phyloP scores from a whole-genome alignment of 495 filamentous ascomycete species.

The Lichina pygmaea region DNA sequence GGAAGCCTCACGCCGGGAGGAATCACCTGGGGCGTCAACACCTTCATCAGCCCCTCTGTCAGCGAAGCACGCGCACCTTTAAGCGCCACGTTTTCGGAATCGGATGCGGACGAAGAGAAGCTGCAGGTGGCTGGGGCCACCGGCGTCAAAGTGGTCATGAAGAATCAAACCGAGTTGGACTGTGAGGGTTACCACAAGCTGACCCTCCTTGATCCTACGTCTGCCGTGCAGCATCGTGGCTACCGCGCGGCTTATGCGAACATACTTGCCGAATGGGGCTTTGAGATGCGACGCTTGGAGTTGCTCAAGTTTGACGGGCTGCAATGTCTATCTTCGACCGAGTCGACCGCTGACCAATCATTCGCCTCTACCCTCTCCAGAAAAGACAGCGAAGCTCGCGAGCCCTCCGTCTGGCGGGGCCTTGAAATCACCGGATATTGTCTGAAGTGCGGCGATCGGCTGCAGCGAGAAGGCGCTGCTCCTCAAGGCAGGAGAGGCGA shows the following conservation, averaged over 20 bases:
- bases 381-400: slow-evolving; percentile 10
- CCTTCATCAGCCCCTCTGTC: slow-evolving; percentile 17
- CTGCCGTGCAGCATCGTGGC: slow-evolving; percentile 28
- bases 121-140: slow-evolving; percentile 5
- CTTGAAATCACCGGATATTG: slow-evolving; percentile 33
- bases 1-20: slow-evolving; percentile 1
- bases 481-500: slow-evolving; percentile 14
- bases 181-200: slow-evolving; percentile 41
- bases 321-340: slow-evolving; percentile 5
- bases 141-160: slow-evolving; percentile 25
- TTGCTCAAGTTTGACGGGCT: slow-evolving; percentile 60
- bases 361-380: slow-evolving; percentile 6
- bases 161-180: slow-evolving; percentile 55
- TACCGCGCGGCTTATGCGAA: slow-evolving; percentile 66
- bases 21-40: slow-evolving; percentile 39
- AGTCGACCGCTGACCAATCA: not conserved
- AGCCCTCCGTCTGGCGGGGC: slow-evolving; percentile 16
- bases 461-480: slow-evolving; percentile 8
- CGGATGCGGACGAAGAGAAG: slow-evolving; percentile 20
- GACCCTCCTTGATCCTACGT: slow-evolving; percentile 39
- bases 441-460: slow-evolving; percentile 23
- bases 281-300: slow-evolving; percentile 48
- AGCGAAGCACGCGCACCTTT: slow-evolving; percentile 5
- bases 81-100: slow-evolving; percentile 8
- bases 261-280: slow-evolving; percentile 56